Evolutionary conservation across 495 filamentous ascomycete genomes (phyloP).

Genomic region (Penicillium bovifimosum): DNA sequence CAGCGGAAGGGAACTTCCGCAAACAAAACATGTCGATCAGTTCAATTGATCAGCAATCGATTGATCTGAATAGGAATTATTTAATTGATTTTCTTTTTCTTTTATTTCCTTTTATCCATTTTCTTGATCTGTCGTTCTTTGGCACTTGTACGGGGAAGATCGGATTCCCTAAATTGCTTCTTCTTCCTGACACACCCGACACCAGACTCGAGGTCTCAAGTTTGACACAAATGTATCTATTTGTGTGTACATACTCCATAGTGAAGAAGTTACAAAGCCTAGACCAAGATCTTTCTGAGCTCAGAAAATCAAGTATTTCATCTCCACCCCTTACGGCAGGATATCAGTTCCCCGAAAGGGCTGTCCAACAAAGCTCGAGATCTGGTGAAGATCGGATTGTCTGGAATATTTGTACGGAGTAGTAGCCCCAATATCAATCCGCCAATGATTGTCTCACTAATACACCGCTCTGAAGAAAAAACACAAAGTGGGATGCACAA

Average conservation of each 20-base stretch:
- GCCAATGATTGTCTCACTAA: slow-evolving; percentile 5
- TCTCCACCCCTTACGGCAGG: slow-evolving; percentile 5
- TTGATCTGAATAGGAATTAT: background rate
- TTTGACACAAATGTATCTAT: background rate
- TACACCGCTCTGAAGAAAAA: slow-evolving; percentile 10
- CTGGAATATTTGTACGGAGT: background rate
- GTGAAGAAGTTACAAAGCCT: background rate
- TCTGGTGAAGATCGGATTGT: slow-evolving; percentile 12
- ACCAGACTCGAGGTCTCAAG: too few relatives aligned
- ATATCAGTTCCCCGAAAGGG: slow-evolving; percentile 8
- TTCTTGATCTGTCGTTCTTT: background rate
- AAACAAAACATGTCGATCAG: slow-evolving; percentile 15
- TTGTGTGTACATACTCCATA: too few relatives aligned
- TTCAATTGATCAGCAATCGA: background rate
- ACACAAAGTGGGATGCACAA: background rate
- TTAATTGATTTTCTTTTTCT: too few relatives aligned
- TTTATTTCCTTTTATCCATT: background rate
- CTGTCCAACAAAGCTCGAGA: slow-evolving; percentile 10
- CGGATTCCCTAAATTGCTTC: background rate
- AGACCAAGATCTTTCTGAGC: background rate
- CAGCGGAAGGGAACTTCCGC: slow-evolving; percentile 18
- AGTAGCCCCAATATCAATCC: slow-evolving; percentile 6
- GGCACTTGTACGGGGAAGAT: background rate
- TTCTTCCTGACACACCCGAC: background rate
- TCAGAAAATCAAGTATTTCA: background rate